Conservation (phyloP, 495 filamentous ascomycete genomes). For the Cryomyces antarcticus region DNA sequence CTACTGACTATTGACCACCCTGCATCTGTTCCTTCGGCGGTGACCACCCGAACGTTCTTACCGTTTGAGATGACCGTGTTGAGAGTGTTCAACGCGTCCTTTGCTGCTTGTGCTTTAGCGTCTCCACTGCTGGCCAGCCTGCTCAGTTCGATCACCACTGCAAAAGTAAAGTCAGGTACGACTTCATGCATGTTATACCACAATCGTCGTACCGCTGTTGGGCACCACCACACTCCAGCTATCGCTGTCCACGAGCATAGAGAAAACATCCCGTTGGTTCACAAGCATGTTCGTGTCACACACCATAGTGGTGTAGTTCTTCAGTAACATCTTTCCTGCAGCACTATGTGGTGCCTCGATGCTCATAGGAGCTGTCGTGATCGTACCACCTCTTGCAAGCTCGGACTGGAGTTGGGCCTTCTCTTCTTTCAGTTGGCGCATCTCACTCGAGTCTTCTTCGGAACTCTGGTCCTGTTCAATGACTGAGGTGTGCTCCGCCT, state of each 20-base stretch:
- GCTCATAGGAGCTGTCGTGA: too few species aligned
- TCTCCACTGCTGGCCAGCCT: background rate
- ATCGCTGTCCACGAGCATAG: background rate
- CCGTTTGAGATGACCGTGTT: background rate
- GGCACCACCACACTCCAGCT: slow-evolving; percentile 3
- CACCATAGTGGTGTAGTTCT: background rate
- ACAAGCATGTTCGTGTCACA: slow-evolving; percentile 5
- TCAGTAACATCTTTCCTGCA: too few species aligned
- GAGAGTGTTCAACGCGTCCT: background rate
- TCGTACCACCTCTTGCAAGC: too few species aligned
- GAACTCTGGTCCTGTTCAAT: too few species aligned
- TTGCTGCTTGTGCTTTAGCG: background rate
- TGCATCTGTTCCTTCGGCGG: background rate
- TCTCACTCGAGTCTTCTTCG: too few species aligned
- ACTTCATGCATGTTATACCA: too few species aligned
- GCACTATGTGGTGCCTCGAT: too few species aligned
- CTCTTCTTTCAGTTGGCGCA: too few species aligned
- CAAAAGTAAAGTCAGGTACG: too few species aligned
- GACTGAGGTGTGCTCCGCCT: too few species aligned
- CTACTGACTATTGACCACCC: background rate
- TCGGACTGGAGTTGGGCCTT: too few species aligned
- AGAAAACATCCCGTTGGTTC: slow-evolving; percentile 3
- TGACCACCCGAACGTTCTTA: background rate
- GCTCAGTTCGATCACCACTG: background rate
- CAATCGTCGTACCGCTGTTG: background rate